Percentiles rank a stretch among this genome's conserved stretches.
Conservation (phyloP, 106 monocot genomes). For the Dioscorea zingiberensis region DNA sequence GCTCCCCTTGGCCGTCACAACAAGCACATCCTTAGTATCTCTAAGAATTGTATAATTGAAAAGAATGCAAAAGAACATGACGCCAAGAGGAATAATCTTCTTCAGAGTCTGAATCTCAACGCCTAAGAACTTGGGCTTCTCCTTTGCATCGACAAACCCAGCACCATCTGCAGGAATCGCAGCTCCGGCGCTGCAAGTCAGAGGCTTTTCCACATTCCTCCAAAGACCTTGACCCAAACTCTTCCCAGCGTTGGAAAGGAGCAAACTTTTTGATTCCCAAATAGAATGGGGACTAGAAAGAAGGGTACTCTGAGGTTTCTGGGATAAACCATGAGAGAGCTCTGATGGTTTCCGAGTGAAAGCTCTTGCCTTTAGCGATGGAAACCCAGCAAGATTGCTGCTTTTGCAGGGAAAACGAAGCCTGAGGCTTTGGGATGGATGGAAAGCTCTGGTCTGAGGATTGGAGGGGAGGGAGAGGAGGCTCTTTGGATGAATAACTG, state of each 20-base stretch:
- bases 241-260: not conserved
- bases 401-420: constrained; percentile 2
- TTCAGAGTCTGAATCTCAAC: constrained; percentile 70
- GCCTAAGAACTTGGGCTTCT: constrained; percentile 67
- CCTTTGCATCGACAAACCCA: constrained; percentile 9
- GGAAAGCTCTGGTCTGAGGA: constrained; percentile 27
- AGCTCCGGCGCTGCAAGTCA: constrained; percentile 18
- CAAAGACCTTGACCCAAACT: not conserved
- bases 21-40: constrained; percentile 94
- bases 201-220: not conserved
- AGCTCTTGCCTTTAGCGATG: constrained; percentile 3
- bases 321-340: too few species aligned
- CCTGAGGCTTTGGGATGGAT: constrained; percentile 7
- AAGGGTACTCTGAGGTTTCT: constrained; percentile 3
- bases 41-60: constrained; percentile 96
- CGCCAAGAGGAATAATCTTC: constrained; percentile 77
- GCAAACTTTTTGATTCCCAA: too few species aligned
- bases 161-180: constrained; percentile 30
- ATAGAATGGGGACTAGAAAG: not conserved
- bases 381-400: not conserved
- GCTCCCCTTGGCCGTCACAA: constrained; percentile 93
- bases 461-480: constrained; percentile 53
- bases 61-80: constrained; percentile 98
- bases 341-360: not conserved
- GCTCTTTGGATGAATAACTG: constrained; percentile 34